Base-by-base conservation (phyloP, 1,284 basidiomycete species). In the Cutaneotrichosporon sp. region DNA sequence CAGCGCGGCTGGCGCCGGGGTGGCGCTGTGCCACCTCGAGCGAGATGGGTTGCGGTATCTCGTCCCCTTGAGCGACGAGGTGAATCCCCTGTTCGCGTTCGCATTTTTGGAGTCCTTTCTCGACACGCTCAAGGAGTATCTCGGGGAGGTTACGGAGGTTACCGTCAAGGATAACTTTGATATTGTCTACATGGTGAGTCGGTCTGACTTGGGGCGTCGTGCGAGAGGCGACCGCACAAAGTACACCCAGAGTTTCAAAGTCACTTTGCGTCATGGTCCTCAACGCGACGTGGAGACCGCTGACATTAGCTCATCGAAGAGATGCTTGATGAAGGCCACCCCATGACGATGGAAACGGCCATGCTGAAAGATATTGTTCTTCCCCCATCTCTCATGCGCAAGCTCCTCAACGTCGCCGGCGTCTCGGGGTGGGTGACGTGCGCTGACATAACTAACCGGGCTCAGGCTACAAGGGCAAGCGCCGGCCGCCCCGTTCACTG, bases 91-190 rank as follows among this genome's bases (percentile, higher is more conserved):
- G 24, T 84, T 92, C 49, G 90, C 87, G 3, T 90, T 97, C 67
- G 81, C 90, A 0, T 97, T 96, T 70, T 74, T 97, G 22, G 84
- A 88, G 65, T 83, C 85, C 0, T 91, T 97, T 65, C 77, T 89
- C 43, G 84, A 88, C 43, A 87, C 91, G 38, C 77, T 97, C 33
- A 78, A 81, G 44, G 90, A 94, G 56, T 97, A 97, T 71, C 85
- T 97, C 60, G 89, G 88, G 19, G 79, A 81, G 26, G 75, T 85
- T 17, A 83, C 83, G 10, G 81, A 83, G 19, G 82, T 84, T 7
- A 86, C 84, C 1, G 77, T 97, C 63, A 88, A 86, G 64, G 91
- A 97, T 60, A 91, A 96, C 74, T 96, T 97, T 75, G 93, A 97
- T 67, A 84, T 91, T 37, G 90, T 97, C 10, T 96, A 97, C 71